Evolutionary conservation across 306 rosid genomes (phyloP).

Genomic region (Lotus japonicus): DNA sequence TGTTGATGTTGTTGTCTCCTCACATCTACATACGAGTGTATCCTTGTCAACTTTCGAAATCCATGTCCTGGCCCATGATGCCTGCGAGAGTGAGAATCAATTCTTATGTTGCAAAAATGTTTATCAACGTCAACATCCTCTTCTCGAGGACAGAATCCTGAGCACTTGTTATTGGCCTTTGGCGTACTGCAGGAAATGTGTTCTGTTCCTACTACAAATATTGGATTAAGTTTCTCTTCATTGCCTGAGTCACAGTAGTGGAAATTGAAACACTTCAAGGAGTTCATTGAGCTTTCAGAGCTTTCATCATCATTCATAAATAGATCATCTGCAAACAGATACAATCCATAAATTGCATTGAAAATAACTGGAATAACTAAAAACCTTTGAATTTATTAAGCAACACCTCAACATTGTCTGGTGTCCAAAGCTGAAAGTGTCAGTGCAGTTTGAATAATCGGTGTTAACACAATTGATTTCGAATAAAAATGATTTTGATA

Average conservation of each 20-base stretch:
- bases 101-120: slow-evolving; percentile 20
- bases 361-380: neutral
- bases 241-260: slow-evolving; percentile 34
- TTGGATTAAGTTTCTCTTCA: slow-evolving; percentile 37
- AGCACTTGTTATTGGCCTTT: slow-evolving; percentile 31
- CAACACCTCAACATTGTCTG: neutral
- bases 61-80: neutral
- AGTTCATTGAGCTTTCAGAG: slow-evolving; percentile 57
- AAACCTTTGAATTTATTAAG: neutral
- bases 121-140: slow-evolving; percentile 18
- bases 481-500: too few relatives aligned
- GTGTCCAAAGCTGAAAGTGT: too few relatives aligned
- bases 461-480: too few relatives aligned
- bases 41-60: slow-evolving; percentile 25
- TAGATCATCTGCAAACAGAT: slow-evolving; percentile 39
- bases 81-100: neutral
- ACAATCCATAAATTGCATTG: neutral
- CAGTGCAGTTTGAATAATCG: too few relatives aligned
- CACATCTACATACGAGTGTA: slow-evolving; percentile 46
- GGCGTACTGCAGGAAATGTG: neutral
- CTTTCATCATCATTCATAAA: slow-evolving; percentile 53
- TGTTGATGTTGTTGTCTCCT: slow-evolving; percentile 55
- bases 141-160: slow-evolving; percentile 65
- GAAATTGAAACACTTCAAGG: slow-evolving; percentile 45
- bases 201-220: slow-evolving; percentile 18